These are phyloP conservation scores for Lactifluus rugatus DNA, from an alignment of 768 basidiomycete genomes.

Conservation along the genomic window DNA sequence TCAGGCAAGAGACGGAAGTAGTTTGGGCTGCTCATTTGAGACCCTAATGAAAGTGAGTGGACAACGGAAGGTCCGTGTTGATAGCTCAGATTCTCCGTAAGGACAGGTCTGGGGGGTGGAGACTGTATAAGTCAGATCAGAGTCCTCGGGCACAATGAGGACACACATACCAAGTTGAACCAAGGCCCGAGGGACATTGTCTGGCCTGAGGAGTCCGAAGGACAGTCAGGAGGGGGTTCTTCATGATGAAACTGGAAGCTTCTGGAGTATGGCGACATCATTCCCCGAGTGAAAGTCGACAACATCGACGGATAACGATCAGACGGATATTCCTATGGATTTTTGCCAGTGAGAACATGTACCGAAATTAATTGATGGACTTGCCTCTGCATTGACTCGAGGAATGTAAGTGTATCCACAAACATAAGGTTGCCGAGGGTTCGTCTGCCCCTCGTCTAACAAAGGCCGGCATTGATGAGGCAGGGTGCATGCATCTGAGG, in stretches of 20 bases:
- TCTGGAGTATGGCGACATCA: too few relatives aligned
- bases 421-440: background rate
- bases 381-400: background rate
- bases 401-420: background rate
- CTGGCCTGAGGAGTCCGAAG: background rate
- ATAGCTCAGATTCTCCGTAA: background rate
- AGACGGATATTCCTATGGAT: background rate
- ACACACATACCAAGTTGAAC: background rate
- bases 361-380: background rate
- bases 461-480: background rate
- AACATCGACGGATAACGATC: background rate
- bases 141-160: background rate
- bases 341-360: background rate
- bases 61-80: background rate
- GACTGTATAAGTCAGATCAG: background rate
- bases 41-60: background rate
- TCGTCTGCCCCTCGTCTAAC: background rate
- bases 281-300: background rate
- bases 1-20: background rate
- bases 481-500: background rate
- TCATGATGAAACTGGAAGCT: background rate
- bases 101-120: background rate
- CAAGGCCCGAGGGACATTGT: background rate
- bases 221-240: background rate
- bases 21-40: background rate